Evolutionary conservation across 805 yeast genomes (phyloP).

Genomic region (Suhomyces pyralidae): DNA sequence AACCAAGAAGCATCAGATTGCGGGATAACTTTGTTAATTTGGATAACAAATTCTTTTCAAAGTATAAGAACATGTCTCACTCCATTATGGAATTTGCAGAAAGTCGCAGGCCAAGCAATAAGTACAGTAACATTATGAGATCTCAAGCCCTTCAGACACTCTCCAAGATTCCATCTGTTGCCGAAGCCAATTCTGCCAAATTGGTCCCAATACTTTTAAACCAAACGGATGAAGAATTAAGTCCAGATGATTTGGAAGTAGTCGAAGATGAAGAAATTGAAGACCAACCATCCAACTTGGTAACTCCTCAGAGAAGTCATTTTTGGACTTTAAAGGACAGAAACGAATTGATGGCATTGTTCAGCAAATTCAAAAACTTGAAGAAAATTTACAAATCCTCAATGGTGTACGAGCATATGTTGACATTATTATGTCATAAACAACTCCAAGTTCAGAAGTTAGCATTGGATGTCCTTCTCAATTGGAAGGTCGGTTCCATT

Average conservation of each 20-base stretch:
- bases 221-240: constrained; percentile 26
- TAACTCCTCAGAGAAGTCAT: neutral
- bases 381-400: constrained; percentile 50
- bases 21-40: constrained; percentile 35
- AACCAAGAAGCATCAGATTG: constrained; percentile 46
- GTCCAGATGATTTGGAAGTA: constrained; percentile 13
- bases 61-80: constrained; percentile 30
- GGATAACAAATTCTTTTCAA: constrained; percentile 16
- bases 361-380: constrained; percentile 64
- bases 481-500: constrained; percentile 56
- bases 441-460: constrained; percentile 61
- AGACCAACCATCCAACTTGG: constrained; percentile 9
- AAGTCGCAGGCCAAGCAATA: constrained; percentile 31
- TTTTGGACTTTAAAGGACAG: constrained; percentile 52
- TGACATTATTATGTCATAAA: constrained; percentile 60
- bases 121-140: constrained; percentile 48
- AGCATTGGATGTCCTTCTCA: constrained; percentile 67
- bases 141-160: constrained; percentile 58
- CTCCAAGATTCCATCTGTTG: constrained; percentile 56
- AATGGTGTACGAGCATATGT: constrained; percentile 50
- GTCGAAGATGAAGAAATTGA: neutral
- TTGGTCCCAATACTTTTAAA: constrained; percentile 58
- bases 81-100: constrained; percentile 40
- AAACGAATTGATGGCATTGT: constrained; percentile 55
- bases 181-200: constrained; percentile 58